These are phyloP conservation scores for Pichia manshurica DNA, from an alignment of 805 yeast species.

Conservation along the genomic window DNA sequence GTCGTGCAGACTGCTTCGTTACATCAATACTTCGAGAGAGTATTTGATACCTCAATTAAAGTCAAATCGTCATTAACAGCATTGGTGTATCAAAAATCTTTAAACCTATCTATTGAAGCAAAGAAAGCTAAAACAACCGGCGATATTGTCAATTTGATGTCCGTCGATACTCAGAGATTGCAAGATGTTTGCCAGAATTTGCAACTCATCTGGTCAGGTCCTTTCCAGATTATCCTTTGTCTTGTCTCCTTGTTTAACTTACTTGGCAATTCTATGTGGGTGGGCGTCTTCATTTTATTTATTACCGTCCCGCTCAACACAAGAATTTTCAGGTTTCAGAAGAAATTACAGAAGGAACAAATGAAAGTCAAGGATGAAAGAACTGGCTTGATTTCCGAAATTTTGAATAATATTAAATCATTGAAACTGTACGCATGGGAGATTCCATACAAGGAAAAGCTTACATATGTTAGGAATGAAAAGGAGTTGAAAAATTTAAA, in stretches of 20 bases:
- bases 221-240: constrained; percentile 79
- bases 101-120: constrained; percentile 66
- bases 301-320: constrained; percentile 79
- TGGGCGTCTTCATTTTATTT: constrained; percentile 77
- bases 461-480: constrained; percentile 80
- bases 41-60: constrained; percentile 72
- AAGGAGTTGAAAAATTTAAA: constrained; percentile 74
- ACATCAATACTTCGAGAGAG: constrained; percentile 74
- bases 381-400: constrained; percentile 82
- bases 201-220: constrained; percentile 86
- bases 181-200: constrained; percentile 78
- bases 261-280: constrained; percentile 91
- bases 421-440: constrained; percentile 97
- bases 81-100: constrained; percentile 60
- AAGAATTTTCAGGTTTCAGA: constrained; percentile 58
- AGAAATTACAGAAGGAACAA: constrained; percentile 70
- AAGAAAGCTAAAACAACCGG: constrained; percentile 74
- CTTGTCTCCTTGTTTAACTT: constrained; percentile 63
- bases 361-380: constrained; percentile 91
- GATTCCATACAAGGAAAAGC: constrained; percentile 65
- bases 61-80: constrained; percentile 66
- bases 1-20: constrained; percentile 70
- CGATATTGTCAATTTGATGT: constrained; percentile 90
- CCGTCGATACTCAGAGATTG: constrained; percentile 85
- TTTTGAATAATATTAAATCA: constrained; percentile 86